Conservation (phyloP, 495 filamentous ascomycete species). For the Podospora sp. region DNA sequence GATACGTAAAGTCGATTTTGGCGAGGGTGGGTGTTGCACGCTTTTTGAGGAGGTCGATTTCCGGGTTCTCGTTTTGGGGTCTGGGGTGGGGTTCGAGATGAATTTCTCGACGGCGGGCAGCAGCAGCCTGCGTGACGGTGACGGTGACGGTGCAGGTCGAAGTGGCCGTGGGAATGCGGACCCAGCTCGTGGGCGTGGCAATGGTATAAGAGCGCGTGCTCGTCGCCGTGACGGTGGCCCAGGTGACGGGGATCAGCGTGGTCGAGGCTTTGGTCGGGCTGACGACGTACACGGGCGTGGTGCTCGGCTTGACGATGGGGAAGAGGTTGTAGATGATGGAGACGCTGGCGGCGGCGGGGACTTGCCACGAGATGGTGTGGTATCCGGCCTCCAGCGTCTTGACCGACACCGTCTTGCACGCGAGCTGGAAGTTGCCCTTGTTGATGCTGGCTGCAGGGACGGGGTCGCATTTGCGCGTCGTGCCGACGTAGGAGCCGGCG, state of each 20-base stretch:
- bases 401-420: conserved; percentile 12
- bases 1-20: conserved; percentile 18
- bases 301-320: background rate
- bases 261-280: conserved; percentile 16
- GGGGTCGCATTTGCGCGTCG: conserved; percentile 13
- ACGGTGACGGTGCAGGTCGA: conserved; percentile 12
- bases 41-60: background rate
- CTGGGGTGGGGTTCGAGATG: background rate
- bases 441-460: conserved; percentile 20
- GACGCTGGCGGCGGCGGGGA: conserved; percentile 17
- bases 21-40: conserved; percentile 15
- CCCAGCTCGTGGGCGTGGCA: background rate
- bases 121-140: conserved; percentile 7
- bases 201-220: conserved; percentile 3
- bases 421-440: conserved; percentile 21
- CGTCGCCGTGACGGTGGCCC: background rate
- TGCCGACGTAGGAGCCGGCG: background rate
- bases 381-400: conserved; percentile 9
- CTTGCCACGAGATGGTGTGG: conserved; percentile 16
- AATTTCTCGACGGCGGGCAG: background rate
- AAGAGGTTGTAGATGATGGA: conserved; percentile 16
- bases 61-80: background rate
- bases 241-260: conserved; percentile 11
- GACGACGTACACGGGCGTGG: conserved; percentile 20
- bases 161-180: background rate